Evolutionary conservation across 2,329 filamentous ascomycete genomes (phyloP), one percentile per base, ranked within the genome.

Genomic region (Phaeosphaeriaceae sp.): DNA sequence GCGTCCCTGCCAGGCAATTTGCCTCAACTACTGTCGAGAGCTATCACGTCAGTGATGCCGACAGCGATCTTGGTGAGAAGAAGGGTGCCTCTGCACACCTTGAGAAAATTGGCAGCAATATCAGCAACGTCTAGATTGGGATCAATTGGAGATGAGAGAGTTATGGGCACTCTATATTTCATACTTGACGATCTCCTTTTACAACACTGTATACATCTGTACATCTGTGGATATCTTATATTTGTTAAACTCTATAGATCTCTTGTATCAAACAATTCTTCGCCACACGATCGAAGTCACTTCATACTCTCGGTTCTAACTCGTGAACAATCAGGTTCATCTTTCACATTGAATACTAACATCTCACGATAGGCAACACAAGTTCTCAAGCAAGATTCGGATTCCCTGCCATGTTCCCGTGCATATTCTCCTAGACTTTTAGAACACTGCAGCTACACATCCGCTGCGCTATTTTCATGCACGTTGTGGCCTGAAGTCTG

Each of bases 1-100:
- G 67, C 44, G 61, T 74, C 7, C 48, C 68, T 21, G 75, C 75
- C 3, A 58, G 75, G 50, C 69, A 75, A 51, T 77, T 77, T 57
- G 60, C 54, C 15, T 46, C 48, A 17, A 75, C 73, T 0, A 55
- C 66, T 21, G 73, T 76, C 10, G 64, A 71, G 25, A 63, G 61
- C 33, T 67, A 71, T 49, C 56, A 67, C 46, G 48, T 61, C n/a
- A 60, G 61, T 46, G 63, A 65, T 25, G 49, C 49, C 0, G 62
- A 67, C 27, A 66, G 65, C 51, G 69, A 68, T 33, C 61, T 61
- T 33, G 53, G 57, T 15, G 70, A 72, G 54, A 70, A 74, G 63
- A 68, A 67, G 36, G 66, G 57, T 24, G 61, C 59, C 7, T 54
- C 56, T n/a, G 56, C 68, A 3, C 70, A 73, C 49, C 57, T 74